Base-by-base conservation (phyloP, 768 basidiomycete genomes). In the Leccinum aurantiacum region DNA sequence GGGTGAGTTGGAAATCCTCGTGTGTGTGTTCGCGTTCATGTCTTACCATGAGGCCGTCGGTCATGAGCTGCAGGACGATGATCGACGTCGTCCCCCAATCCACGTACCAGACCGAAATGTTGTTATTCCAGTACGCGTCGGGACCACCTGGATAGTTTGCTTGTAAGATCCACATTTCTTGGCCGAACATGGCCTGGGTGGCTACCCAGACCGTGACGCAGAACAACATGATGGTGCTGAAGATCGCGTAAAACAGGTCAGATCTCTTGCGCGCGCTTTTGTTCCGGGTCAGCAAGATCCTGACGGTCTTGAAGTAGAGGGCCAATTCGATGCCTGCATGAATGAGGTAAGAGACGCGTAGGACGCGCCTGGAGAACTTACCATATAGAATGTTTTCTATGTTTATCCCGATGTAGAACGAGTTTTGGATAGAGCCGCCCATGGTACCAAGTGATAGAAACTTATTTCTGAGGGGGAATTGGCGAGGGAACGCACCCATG, bases 161-260 rank as follows among this genome's bases (percentile, higher is more conserved):
- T 15, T 77, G 56, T 1, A 70, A 44, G 15, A 80, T 62, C 79
- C 79, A 80, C 65, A 76, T 72, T 19, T 71, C 55, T 58, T 74
- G 63, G 4, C 71, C 66, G 31, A 75, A 71, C 4, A 73, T 17
- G 3, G 52, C 51, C 2, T 54, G n/a, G 2, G 61, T 56, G 15
- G 62, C 63, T 19, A 75, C 57, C 60, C 71, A 75, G 19, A 76
- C 54, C 0, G 77, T 74, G 67, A 68, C 63, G 19, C 67, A 65
- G 25, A 74, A 54, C 2, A 75, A 22, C 61, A 74, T 65, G 15
- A 58, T 25, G 37, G 7, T 72, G 41, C 71, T 72, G 35, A 74
- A 72, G 46, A 63, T 9, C 24, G 54, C 63, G 13, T 73, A 72
- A 10, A 69, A 67, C n/a, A 57, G 0, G 19, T 69, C 50, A 1